Percentiles rank a stretch among this genome's conserved stretches.
phyloP scores from a whole-genome alignment of 2,329 filamentous ascomycete genomes.

The Beauveria sp. region DNA sequence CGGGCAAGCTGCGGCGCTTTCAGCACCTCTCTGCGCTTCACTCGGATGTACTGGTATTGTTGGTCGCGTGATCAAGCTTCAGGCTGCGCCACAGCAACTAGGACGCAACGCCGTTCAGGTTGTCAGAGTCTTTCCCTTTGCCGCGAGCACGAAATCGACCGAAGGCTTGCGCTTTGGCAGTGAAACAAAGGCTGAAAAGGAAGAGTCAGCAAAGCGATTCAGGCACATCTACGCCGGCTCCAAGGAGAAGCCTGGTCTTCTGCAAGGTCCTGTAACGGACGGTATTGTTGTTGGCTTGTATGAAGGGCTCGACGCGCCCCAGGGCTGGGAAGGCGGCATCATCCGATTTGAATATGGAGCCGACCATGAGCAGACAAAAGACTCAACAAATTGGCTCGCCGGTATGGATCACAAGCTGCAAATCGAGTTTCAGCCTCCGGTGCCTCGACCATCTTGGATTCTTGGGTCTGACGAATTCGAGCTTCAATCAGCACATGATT shows the following conservation, averaged over 20 bases:
- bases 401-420: slow-evolving; percentile 67
- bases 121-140: slow-evolving; percentile 77
- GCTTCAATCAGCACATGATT: slow-evolving; percentile 47
- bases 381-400: slow-evolving; percentile 60
- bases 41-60: slow-evolving; percentile 67
- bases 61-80: slow-evolving; percentile 79
- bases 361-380: slow-evolving; percentile 38
- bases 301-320: slow-evolving; percentile 43
- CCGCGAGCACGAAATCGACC: slow-evolving; percentile 45
- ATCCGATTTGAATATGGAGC: slow-evolving; percentile 58
- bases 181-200: slow-evolving; percentile 73
- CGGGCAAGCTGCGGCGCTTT: slow-evolving; percentile 71
- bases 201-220: slow-evolving; percentile 67
- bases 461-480: slow-evolving; percentile 38
- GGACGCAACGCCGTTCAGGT: slow-evolving; percentile 55
- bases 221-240: slow-evolving; percentile 59
- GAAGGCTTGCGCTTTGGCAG: slow-evolving; percentile 78
- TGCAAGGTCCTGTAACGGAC: slow-evolving; percentile 83
- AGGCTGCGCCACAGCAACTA: slow-evolving; percentile 69
- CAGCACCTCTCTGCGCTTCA: slow-evolving; percentile 64
- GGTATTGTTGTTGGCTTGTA: slow-evolving; percentile 65
- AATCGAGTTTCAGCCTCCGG: slow-evolving; percentile 69
- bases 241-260: slow-evolving; percentile 49
- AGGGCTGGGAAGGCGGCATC: slow-evolving; percentile 76
- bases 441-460: slow-evolving; percentile 56